Evolutionary conservation across 2,329 filamentous ascomycete genomes (phyloP), one percentile per base, ranked within the genome.

Genomic region (Alternaria conjuncta): DNA sequence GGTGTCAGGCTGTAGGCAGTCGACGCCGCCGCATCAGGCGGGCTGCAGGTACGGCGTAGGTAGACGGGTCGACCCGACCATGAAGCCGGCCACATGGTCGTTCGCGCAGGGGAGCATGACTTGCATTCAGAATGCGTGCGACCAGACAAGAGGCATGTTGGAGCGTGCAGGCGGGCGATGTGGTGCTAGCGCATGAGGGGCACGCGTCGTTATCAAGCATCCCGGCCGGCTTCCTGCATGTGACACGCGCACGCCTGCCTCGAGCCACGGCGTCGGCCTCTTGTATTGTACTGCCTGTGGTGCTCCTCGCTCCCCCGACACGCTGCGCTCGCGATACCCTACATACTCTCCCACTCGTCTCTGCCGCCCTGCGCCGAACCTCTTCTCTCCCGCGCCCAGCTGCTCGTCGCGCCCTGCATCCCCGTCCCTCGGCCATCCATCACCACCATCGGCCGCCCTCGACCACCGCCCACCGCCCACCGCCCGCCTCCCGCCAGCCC

Each of bases 1-100:
- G 93, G 92, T 20, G 80, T 95, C 64, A 86, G 86, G 59, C 61
- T 78, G 41, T 78, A 68, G 59, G 43, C 20, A 30, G 30, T 41
- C 44, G 45, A 21, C 15, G 55, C 32, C 20, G 55, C 28, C 55
- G 53, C 56, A 53, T 61, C 53, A 55, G 26, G 45, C 54, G 63
- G 25, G 57, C 51, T 45, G 65, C 54, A 66, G 65, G 65, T 64
- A 65, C 49, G 30, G 20, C 20, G 30, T 36, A 36, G 49, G 13
- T 41, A 41, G 20, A 12, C 49, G 28, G 49, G 49, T 53, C 32
- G 32, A 53, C 49, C 23, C 32, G 32, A 53, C 49, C 23, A 41
- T 26, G 28, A 50, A 21, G 46, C 53, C 51, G 32, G 36, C 15
- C 46, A 51, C 59, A 49, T 44, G 45, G 44, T 32, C 49, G 28